Evolutionary conservation across 1,139 yeast genomes (phyloP).

Genomic region (Debaryomyces fabryi): DNA sequence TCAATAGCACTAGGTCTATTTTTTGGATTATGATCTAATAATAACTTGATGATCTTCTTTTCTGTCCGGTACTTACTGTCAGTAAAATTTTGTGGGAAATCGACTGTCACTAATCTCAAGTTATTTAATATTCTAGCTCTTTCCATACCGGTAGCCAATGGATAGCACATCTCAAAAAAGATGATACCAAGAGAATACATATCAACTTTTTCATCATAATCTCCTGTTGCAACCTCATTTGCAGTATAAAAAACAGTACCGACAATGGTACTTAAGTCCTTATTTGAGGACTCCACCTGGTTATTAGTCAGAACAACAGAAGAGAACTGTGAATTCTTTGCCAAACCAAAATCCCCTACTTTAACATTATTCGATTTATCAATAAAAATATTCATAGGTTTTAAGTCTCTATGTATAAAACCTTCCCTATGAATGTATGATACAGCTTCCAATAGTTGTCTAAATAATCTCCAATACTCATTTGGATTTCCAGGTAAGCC

Average conservation of each 20-base stretch:
- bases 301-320: conserved; percentile 43
- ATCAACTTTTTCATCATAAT: conserved; percentile 89
- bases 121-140: conserved; percentile 70
- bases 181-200: conserved; percentile 94
- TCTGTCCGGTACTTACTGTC: conserved; percentile 56
- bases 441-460: conserved; percentile 90
- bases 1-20: conserved; percentile 79
- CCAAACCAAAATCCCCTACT: conserved; percentile 96
- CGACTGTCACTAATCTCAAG: conserved; percentile 58
- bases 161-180: conserved; percentile 91
- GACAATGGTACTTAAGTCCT: conserved; percentile 85
- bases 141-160: conserved; percentile 89
- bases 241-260: conserved; percentile 96
- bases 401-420: conserved; percentile 90
- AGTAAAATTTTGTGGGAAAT: conserved; percentile 69
- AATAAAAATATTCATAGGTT: conserved; percentile 94
- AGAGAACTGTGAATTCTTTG: conserved; percentile 67
- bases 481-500: conserved; percentile 72
- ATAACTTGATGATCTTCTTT: conserved; percentile 60
- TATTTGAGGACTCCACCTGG: conserved; percentile 48
- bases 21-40: conserved; percentile 78
- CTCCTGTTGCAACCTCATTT: conserved; percentile 77
- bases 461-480: conserved; percentile 86
- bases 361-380: conserved; percentile 87
- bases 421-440: conserved; percentile 93